phyloP scores from a whole-genome alignment of 2,329 filamentous ascomycete genomes.

The Apiospora pterosperma region DNA sequence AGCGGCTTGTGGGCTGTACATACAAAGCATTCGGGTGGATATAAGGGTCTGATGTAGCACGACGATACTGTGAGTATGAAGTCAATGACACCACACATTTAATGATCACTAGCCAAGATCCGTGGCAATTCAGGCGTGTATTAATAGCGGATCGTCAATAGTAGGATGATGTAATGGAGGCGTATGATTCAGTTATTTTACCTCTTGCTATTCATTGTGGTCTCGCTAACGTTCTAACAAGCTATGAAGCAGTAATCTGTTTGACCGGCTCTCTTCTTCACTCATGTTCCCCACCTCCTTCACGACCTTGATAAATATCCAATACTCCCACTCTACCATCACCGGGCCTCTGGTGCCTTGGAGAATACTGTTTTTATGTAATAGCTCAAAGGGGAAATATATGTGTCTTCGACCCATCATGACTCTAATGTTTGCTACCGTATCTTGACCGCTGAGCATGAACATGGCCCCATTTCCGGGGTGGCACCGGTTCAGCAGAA shows the following conservation, averaged over 20 bases:
- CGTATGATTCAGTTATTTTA: background rate
- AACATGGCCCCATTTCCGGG: background rate
- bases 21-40: background rate
- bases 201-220: background rate
- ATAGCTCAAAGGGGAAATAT: background rate
- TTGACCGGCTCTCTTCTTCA: background rate
- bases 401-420: background rate
- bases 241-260: background rate
- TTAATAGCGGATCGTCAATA: background rate
- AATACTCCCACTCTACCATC: background rate
- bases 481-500: background rate
- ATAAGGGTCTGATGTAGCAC: background rate
- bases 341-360: background rate
- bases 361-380: background rate
- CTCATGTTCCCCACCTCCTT: background rate
- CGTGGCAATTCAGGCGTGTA: background rate
- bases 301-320: background rate
- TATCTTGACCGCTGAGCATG: background rate
- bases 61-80: background rate
- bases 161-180: background rate
- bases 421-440: background rate
- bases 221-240: background rate
- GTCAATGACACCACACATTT: background rate
- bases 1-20: background rate
- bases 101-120: background rate